phyloP scores from a whole-genome alignment of 2,329 filamentous ascomycete species.

The Botryotinia calthae region DNA sequence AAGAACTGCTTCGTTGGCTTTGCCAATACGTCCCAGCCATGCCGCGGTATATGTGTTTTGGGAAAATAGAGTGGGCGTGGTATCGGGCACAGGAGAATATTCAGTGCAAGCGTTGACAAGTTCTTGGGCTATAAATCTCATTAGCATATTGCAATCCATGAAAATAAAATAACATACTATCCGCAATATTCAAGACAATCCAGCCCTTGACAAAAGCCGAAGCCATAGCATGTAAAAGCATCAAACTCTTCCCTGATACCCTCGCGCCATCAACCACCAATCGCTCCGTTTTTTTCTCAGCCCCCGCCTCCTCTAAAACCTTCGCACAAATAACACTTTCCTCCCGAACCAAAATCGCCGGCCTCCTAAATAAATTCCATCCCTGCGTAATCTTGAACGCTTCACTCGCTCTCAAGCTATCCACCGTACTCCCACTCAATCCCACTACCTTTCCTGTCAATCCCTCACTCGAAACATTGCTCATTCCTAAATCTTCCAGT shows the following conservation, averaged over 20 bases:
- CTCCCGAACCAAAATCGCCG: slow-evolving; percentile 72
- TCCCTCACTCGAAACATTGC: slow-evolving; percentile 55
- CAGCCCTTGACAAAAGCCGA: slow-evolving; percentile 80
- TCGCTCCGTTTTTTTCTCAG: slow-evolving; percentile 55
- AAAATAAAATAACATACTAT: slow-evolving; percentile 57
- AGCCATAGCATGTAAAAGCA: slow-evolving; percentile 79
- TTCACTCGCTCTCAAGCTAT: slow-evolving; percentile 77
- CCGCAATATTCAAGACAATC: slow-evolving; percentile 85
- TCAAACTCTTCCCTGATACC: slow-evolving; percentile 80
- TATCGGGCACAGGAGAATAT: slow-evolving; percentile 67
- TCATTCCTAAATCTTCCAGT: slow-evolving; percentile 58
- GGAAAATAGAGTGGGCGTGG: slow-evolving; percentile 60
- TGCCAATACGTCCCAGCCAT: slow-evolving; percentile 69
- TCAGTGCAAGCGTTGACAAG: slow-evolving; percentile 76
- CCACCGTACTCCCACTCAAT: slow-evolving; percentile 67
- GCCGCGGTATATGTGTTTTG: slow-evolving; percentile 76
- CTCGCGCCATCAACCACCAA: slow-evolving; percentile 71
- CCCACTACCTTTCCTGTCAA: slow-evolving; percentile 63
- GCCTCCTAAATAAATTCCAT: slow-evolving; percentile 82
- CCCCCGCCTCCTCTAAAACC: slow-evolving; percentile 56
- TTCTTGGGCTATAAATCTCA: slow-evolving; percentile 62
- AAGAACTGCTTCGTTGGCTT: slow-evolving; percentile 69
- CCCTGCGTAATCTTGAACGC: slow-evolving; percentile 89
- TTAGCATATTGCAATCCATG: slow-evolving; percentile 22
- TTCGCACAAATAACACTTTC: slow-evolving; percentile 74